These are phyloP conservation scores for Lepidopterella palustris DNA, from an alignment of 495 filamentous ascomycete genomes.

Conservation along the genomic window DNA sequence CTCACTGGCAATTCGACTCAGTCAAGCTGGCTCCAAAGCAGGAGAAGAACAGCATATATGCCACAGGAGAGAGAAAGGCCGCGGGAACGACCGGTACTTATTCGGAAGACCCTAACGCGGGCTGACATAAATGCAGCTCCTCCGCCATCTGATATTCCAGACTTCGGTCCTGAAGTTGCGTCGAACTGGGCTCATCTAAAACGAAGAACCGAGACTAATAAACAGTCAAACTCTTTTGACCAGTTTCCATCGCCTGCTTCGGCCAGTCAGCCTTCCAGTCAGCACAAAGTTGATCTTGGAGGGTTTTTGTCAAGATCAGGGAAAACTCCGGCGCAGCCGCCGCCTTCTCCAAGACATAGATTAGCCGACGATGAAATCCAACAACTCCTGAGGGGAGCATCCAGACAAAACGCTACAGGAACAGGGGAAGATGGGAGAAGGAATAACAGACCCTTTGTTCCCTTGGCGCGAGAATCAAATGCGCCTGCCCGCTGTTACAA, in stretches of 20 bases:
- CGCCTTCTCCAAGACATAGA: neutral
- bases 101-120: neutral
- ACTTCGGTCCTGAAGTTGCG: neutral
- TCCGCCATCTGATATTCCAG: neutral
- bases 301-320: neutral
- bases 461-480: neutral
- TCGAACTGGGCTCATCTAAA: neutral
- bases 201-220: neutral
- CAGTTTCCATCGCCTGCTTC: neutral
- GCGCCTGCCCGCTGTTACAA: conserved; percentile 7
- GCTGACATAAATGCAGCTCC: no score
- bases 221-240: neutral
- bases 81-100: neutral
- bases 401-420: neutral
- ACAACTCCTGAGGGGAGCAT: neutral
- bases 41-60: no score
- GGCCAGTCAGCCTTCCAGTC: neutral
- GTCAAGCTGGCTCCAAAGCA: no score
- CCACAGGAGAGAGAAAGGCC: no score
- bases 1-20: neutral
- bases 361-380: neutral
- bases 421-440: neutral
- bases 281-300: neutral
- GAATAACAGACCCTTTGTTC: neutral
- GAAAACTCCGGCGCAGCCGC: neutral